Conservation (phyloP, 2,329 filamentous ascomycete species). For the Fusarium falciforme region DNA sequence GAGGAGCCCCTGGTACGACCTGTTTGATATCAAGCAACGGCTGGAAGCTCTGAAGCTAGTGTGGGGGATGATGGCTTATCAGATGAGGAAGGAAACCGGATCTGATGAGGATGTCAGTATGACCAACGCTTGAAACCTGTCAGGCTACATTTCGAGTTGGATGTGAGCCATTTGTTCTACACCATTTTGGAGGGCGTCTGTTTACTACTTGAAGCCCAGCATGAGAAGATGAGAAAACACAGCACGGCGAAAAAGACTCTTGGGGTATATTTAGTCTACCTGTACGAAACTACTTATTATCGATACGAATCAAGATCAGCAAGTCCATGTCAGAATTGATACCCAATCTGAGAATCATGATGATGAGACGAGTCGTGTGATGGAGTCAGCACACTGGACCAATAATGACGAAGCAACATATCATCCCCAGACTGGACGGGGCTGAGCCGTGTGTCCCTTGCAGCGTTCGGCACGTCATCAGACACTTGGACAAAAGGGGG, state of each 20-base stretch:
- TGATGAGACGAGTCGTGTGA: not conserved
- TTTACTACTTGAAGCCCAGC: not conserved
- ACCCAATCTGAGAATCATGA: not conserved
- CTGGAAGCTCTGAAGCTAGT: constrained; percentile 67
- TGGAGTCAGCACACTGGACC: not conserved
- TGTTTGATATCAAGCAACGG: constrained; percentile 66
- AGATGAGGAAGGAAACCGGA: constrained; percentile 61
- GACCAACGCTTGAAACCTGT: constrained; percentile 40
- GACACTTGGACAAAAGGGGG: constrained; percentile 13
- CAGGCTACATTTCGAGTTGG: not conserved
- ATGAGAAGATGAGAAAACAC: not conserved
- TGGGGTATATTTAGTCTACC: constrained; percentile 2
- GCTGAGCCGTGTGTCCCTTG: constrained; percentile 7
- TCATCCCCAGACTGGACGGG: not conserved
- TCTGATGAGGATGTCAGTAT: constrained; percentile 43
- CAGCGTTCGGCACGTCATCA: not conserved
- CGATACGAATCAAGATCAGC: constrained; percentile 7
- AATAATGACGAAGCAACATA: not conserved
- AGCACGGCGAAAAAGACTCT: not conserved
- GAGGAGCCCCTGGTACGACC: constrained; percentile 71
- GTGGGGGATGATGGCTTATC: constrained; percentile 70
- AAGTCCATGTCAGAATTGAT: not conserved
- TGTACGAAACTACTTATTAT: not conserved
- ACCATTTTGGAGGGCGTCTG: not conserved
- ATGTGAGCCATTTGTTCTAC: not conserved